A percentile compares a stretch with the other conserved stretches of the same genome.
Evolutionary conservation across 768 basidiomycete genomes (phyloP).

Genomic region (Trametes punicea): DNA sequence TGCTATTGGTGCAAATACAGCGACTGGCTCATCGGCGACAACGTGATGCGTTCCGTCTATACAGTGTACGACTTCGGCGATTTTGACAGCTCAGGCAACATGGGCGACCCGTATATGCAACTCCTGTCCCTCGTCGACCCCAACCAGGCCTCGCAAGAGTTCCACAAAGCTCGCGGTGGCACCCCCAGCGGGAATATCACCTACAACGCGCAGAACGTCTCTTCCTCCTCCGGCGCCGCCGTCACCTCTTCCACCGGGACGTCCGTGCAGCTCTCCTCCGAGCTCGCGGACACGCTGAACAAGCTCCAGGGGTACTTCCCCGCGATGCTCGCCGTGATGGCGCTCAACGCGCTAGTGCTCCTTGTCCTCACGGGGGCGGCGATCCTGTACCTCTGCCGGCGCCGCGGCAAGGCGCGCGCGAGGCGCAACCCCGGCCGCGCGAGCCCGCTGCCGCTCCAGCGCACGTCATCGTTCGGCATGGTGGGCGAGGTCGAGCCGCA

Average conservation of each 20-base stretch:
- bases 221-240: slow-evolving; percentile 35
- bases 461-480: slow-evolving; percentile 24
- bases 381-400: slow-evolving; percentile 51
- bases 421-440: slow-evolving; percentile 43
- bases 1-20: slow-evolving; percentile 33
- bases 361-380: slow-evolving; percentile 54
- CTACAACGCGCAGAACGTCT: slow-evolving; percentile 46
- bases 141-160: slow-evolving; percentile 65
- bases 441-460: slow-evolving; percentile 57
- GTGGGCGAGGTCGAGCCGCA: slow-evolving; percentile 18
- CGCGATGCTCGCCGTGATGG: slow-evolving; percentile 71
- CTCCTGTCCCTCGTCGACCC: slow-evolving; percentile 69
- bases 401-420: slow-evolving; percentile 31
- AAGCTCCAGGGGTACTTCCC: slow-evolving; percentile 65
- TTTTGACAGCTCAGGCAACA: slow-evolving; percentile 56
- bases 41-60: slow-evolving; percentile 79
- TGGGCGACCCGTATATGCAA: slow-evolving; percentile 78
- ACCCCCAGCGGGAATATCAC: slow-evolving; percentile 63
- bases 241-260: slow-evolving; percentile 31
- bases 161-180: slow-evolving; percentile 66
- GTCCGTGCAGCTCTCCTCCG: slow-evolving; percentile 52
- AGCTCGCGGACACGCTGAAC: slow-evolving; percentile 57
- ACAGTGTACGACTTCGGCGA: slow-evolving; percentile 85
- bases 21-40: slow-evolving; percentile 83
- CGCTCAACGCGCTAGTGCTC: slow-evolving; percentile 71